Evolutionary conservation across 345 rosid genomes (phyloP), one percentile per base, ranked within the genome.

Genomic region (Rhodamnia rubescens): DNA sequence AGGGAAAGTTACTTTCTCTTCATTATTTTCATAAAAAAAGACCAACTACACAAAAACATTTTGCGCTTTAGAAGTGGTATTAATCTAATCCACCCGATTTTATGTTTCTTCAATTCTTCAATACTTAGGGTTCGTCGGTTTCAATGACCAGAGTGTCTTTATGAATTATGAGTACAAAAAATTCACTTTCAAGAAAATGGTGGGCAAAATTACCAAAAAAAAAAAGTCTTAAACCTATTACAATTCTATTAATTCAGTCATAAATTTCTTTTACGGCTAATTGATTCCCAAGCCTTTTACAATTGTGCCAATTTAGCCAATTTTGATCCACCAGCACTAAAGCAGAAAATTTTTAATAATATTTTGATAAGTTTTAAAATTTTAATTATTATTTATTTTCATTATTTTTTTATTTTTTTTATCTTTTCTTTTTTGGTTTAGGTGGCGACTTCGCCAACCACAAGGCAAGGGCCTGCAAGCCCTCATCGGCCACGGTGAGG

Each of bases 311-410:
- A 58, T 58, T 58, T 0, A 58, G 2, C n/a, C 18, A n/a, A 12
- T 12, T 12, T 13, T 58, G 3, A 18, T 0, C 0, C 1, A 0
- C 12, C 1, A 1, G 7, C 0, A 12, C 1, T 0, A 0, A 58
- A 0, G 0, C n/a, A 0, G 2, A 58, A 0, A 36, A 58, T n/a
- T n/a, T n/a, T 58, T n/a, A n/a, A n/a, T 56, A 56, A 10, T 56
- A 12, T 58, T 47, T 47, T n/a, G n/a, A n/a, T n/a, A n/a, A n/a
- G n/a, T n/a, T n/a, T n/a, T n/a, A n/a, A n/a, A n/a, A n/a, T n/a
- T n/a, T n/a, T n/a, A n/a, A n/a, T n/a, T n/a, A n/a, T n/a, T n/a
- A n/a, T n/a, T 47, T 24, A 56, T 56, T 56, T 24, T 56, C 6
- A 9, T 50, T 50, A 51, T 51, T 11, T 12, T 26, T 58, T n/a